Percentiles rank a stretch among this genome's conserved stretches.
Evolutionary conservation across 179 eudicot genomes (phyloP).

Genomic region (Patellifolia procumbens): DNA sequence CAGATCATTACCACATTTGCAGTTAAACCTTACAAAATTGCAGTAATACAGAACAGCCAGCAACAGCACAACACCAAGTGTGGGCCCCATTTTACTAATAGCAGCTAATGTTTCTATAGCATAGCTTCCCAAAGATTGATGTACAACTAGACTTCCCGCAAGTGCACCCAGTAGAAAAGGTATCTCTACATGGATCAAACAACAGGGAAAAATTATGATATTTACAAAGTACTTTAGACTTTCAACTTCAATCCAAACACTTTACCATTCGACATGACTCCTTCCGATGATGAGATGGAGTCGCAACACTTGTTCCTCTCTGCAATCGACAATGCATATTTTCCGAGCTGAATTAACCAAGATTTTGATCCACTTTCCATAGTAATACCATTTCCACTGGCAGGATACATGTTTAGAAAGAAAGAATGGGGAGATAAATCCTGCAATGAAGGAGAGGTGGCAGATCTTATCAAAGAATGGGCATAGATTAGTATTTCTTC

Average conservation of each 20-base stretch:
- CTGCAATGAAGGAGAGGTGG: conserved; percentile 45
- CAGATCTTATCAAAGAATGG: background rate
- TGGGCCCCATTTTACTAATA: conserved; percentile 61
- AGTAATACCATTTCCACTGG: conserved; percentile 27
- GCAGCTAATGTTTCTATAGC: conserved; percentile 69
- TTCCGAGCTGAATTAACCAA: conserved; percentile 56
- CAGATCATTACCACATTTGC: conserved; percentile 39
- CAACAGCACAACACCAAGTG: conserved; percentile 70
- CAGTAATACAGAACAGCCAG: conserved; percentile 63
- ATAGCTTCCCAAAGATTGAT: conserved; percentile 48
- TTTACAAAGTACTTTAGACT: background rate
- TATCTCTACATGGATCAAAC: conserved; percentile 52
- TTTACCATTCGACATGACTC: conserved; percentile 58
- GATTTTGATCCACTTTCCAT: conserved; percentile 40
- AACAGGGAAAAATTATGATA: background rate
- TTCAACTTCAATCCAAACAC: conserved; percentile 5
- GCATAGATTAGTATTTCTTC: background rate
- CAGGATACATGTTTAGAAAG: conserved; percentile 37
- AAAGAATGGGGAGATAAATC: conserved; percentile 52
- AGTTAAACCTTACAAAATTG: conserved; percentile 43
- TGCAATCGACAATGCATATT: conserved; percentile 42
- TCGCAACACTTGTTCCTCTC: conserved; percentile 46
- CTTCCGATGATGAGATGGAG: conserved; percentile 42
- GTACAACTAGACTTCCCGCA: conserved; percentile 57
- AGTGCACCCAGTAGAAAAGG: conserved; percentile 66